Conservation (phyloP, 2,329 filamentous ascomycete species). For the Macrophomina tecta region DNA sequence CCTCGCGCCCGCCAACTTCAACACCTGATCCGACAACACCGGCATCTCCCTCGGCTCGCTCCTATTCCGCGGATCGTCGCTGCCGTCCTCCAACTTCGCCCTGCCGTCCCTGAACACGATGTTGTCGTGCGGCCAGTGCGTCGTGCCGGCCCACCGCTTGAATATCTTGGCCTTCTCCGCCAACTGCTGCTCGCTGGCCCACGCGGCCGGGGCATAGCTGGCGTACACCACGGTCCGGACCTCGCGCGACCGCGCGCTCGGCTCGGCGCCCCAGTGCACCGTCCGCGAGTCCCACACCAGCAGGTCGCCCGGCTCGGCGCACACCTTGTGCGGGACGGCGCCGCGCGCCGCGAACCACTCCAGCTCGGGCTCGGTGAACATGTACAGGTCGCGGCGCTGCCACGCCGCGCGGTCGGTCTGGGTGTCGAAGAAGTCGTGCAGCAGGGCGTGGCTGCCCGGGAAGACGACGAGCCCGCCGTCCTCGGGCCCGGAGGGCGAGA, state of each 20-base stretch:
- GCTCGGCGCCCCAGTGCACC: slow-evolving; percentile 27
- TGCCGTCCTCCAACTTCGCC: slow-evolving; percentile 4
- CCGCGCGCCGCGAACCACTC: slow-evolving; percentile 51
- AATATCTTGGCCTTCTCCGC: slow-evolving; percentile 31
- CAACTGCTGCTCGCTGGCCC: slow-evolving; percentile 27
- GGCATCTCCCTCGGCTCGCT: slow-evolving; percentile 19
- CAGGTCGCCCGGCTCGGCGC: slow-evolving; percentile 52
- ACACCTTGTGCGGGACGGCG: slow-evolving; percentile 47
- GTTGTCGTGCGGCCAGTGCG: slow-evolving; percentile 27
- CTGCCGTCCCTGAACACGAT: slow-evolving; percentile 8
- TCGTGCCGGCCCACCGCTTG: slow-evolving; percentile 28
- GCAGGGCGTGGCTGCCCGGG: slow-evolving; percentile 40
- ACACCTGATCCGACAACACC: slow-evolving; percentile 11
- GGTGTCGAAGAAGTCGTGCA: slow-evolving; percentile 42
- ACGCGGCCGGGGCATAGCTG: slow-evolving; percentile 31
- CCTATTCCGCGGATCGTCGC: slow-evolving; percentile 16
- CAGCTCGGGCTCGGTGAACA: slow-evolving; percentile 42
- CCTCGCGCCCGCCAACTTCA: slow-evolving; percentile 26
- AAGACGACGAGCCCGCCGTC: slow-evolving; percentile 47
- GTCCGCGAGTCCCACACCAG: slow-evolving; percentile 56
- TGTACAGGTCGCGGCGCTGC: slow-evolving; percentile 33
- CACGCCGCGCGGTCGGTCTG: slow-evolving; percentile 42
- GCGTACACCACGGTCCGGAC: slow-evolving; percentile 28
- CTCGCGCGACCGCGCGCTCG: slow-evolving; percentile 24
- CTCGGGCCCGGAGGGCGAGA: slow-evolving; percentile 44